Evolutionary conservation across 495 filamentous ascomycete species (phyloP).

Genomic region (Aspergillus nidulans): DNA sequence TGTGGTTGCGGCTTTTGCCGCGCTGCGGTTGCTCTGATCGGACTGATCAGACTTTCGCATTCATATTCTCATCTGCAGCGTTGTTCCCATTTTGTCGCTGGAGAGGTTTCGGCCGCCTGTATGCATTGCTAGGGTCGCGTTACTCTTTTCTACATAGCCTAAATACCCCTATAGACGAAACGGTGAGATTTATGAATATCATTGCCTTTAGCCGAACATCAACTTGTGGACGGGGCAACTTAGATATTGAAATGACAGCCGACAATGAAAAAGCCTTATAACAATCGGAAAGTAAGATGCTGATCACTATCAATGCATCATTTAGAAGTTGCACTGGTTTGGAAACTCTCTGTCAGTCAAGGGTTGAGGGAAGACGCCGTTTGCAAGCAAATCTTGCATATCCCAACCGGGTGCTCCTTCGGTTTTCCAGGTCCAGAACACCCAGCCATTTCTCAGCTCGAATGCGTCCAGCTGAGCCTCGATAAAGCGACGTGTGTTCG

Average conservation of each 20-base stretch:
- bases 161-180: slow-evolving; percentile 6
- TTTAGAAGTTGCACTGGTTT: slow-evolving; percentile 31
- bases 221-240: neutral
- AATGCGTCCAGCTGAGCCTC: slow-evolving; percentile 73
- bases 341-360: slow-evolving; percentile 45
- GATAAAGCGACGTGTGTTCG: slow-evolving; percentile 58
- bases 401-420: slow-evolving; percentile 86
- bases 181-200: neutral
- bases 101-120: neutral
- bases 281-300: neutral
- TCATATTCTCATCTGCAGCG: neutral
- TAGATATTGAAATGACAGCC: neutral
- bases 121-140: neutral
- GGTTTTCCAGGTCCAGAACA: slow-evolving; percentile 86
- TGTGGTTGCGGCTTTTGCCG: slow-evolving; percentile 65
- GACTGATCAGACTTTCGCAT: neutral
- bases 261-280: neutral
- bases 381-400: slow-evolving; percentile 59
- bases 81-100: neutral
- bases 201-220: neutral
- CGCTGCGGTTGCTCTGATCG: slow-evolving; percentile 41
- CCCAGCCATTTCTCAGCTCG: slow-evolving; percentile 65
- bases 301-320: neutral
- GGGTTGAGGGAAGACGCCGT: slow-evolving; percentile 62
- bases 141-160: slow-evolving; percentile 1